These are phyloP conservation scores for Neurospora tetrasperma DNA, from an alignment of 495 filamentous ascomycete genomes.

Conservation along the genomic window DNA sequence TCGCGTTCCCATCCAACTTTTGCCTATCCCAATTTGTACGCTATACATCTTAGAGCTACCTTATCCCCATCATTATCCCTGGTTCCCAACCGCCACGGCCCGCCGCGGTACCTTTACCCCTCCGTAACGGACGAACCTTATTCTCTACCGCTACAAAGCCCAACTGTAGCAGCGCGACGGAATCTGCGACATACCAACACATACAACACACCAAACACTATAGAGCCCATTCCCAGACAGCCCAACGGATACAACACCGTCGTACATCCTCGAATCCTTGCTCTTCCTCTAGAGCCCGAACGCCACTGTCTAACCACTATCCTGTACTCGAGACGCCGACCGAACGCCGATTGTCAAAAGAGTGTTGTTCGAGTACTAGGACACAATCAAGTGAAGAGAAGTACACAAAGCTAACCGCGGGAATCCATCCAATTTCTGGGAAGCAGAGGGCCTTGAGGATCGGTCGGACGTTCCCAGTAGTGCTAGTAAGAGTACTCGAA, in stretches of 20 bases:
- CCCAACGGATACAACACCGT: background rate
- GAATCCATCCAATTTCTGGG: background rate
- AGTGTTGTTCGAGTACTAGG: background rate
- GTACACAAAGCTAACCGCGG: background rate
- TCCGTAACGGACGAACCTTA: background rate
- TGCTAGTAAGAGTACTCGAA: background rate
- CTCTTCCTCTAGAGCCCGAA: background rate
- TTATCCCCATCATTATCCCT: background rate
- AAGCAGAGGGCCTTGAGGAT: background rate
- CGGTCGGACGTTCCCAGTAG: background rate
- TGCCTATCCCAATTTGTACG: background rate
- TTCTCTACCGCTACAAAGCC: background rate
- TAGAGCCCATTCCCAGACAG: background rate
- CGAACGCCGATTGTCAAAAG: background rate
- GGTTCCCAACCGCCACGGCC: background rate
- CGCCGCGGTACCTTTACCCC: background rate
- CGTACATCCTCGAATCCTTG: background rate
- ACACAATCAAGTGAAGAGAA: background rate
- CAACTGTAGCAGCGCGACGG: background rate
- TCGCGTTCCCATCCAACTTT: background rate
- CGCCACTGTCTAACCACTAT: background rate
- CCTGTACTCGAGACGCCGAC: background rate
- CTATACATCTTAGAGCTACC: background rate
- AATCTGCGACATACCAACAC: background rate
- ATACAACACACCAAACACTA: background rate